Evolutionary conservation across 768 basidiomycete genomes (phyloP).

Genomic region (Kwoniella bestiolae): DNA sequence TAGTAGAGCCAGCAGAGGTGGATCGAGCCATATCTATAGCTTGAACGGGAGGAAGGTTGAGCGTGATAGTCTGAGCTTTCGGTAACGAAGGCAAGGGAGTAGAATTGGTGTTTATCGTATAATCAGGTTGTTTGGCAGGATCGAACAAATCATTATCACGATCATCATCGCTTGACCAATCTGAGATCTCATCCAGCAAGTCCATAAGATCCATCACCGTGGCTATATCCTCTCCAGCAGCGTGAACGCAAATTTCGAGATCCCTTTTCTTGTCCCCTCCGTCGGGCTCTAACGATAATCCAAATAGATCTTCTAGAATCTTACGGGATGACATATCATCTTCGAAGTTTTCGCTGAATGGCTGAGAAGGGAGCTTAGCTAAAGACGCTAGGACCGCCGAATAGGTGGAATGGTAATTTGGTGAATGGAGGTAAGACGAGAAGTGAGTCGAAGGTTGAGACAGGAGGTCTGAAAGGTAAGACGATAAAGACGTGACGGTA

Average conservation of each 20-base stretch:
- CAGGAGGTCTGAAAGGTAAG: conserved; percentile 43
- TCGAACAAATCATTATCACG: conserved; percentile 28
- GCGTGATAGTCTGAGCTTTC: conserved; percentile 1
- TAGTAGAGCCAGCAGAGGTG: conserved; percentile 3
- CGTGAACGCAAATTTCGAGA: conserved; percentile 44
- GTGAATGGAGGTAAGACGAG: conserved; percentile 45
- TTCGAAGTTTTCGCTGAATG: too few relatives aligned
- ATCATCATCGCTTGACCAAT: conserved; percentile 40
- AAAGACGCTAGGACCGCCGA: conserved; percentile 47
- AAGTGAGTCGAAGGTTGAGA: conserved; percentile 40
- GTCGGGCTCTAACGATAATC: conserved; percentile 19
- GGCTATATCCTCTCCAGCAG: conserved; percentile 43
- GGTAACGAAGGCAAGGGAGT: background rate
- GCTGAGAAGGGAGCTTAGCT: background rate
- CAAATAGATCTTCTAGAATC: conserved; percentile 50
- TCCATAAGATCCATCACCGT: conserved; percentile 52
- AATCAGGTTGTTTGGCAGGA: conserved; percentile 14
- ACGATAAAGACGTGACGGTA: conserved; percentile 44
- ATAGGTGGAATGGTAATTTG: conserved; percentile 42
- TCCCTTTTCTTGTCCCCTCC: conserved; percentile 24
- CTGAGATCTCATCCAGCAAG: conserved; percentile 42
- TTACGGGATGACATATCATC: conserved; percentile 13
- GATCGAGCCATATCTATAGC: conserved; percentile 16
- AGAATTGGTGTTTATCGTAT: conserved; percentile 4
- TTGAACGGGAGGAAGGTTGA: background rate